Percentiles rank a stretch among this genome's conserved stretches.
Conservation (phyloP, 352 stramenopile species). For the Phytophthora pinifolia region DNA sequence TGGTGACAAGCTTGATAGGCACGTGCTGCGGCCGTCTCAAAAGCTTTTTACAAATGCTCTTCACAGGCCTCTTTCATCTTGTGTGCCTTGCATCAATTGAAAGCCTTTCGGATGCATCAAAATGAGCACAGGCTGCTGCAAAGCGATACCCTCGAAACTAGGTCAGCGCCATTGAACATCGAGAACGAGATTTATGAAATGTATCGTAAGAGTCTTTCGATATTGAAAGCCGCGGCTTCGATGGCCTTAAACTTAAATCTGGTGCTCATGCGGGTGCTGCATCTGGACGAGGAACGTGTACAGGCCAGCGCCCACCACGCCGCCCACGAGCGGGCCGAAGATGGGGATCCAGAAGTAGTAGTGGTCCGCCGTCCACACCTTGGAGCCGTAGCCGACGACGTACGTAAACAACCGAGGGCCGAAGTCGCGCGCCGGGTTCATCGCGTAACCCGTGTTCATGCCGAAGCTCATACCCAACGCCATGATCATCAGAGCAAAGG, state of each 20-base stretch:
- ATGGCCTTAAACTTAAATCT: not conserved
- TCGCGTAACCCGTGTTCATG: slow-evolving; percentile 8
- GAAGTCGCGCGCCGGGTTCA: slow-evolving; percentile 14
- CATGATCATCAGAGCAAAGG: not conserved
- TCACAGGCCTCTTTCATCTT: too few species aligned
- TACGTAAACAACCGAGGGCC: slow-evolving; percentile 8
- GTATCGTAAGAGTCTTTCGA: too few species aligned
- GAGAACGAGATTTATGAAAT: too few species aligned
- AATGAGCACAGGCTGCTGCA: too few species aligned
- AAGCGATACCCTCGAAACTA: too few species aligned
- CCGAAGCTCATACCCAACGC: not conserved
- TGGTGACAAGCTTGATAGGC: too few species aligned
- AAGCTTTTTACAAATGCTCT: too few species aligned
- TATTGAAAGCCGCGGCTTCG: too few species aligned
- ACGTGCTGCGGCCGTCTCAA: too few species aligned
- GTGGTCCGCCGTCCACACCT: slow-evolving; percentile 6
- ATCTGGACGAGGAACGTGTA: slow-evolving; percentile 7
- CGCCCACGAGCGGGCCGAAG: slow-evolving; percentile 1
- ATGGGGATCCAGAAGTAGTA: slow-evolving; percentile 16
- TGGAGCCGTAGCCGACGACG: slow-evolving; percentile 10
- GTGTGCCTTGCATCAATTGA: too few species aligned
- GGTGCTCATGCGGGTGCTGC: slow-evolving; percentile 8
- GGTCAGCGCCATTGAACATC: too few species aligned
- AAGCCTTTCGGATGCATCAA: too few species aligned
- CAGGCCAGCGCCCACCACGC: slow-evolving; percentile 2